These are phyloP conservation scores for Chrysanthemum makinoi DNA, from an alignment of 129 eudicot species.

Conservation along the genomic window DNA sequence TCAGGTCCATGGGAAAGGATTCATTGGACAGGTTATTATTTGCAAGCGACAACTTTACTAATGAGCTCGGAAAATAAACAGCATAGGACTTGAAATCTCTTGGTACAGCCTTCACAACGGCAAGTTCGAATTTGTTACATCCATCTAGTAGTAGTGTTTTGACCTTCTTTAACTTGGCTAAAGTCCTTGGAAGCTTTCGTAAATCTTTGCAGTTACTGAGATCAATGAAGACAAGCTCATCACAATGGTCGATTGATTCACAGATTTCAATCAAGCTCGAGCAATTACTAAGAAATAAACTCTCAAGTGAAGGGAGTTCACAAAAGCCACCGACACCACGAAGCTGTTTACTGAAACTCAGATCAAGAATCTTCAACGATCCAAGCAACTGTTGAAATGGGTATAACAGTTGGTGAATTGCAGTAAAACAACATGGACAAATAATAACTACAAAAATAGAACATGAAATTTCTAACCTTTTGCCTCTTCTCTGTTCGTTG, in stretches of 20 bases:
- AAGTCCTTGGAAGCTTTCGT: not conserved
- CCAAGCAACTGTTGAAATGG: not conserved
- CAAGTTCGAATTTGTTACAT: not conserved
- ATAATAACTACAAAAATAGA: not conserved
- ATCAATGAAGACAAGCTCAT: not conserved
- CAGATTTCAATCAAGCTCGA: not conserved
- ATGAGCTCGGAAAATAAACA: not conserved
- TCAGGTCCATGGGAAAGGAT: slow-evolving; percentile 7
- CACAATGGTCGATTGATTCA: slow-evolving; percentile 1
- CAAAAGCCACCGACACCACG: not conserved
- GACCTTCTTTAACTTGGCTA: slow-evolving; percentile 2
- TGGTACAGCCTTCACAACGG: not conserved
- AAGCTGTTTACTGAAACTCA: not conserved
- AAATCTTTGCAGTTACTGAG: not conserved
- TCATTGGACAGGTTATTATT: not conserved
- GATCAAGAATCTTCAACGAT: not conserved
- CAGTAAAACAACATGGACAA: not conserved
- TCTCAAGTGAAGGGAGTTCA: not conserved
- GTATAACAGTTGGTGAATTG: not conserved
- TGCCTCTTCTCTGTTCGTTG: not conserved
- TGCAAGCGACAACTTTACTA: slow-evolving; percentile 1
- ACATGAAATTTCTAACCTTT: not conserved
- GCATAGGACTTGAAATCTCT: not conserved
- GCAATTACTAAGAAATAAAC: not conserved
- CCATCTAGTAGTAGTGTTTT: not conserved